Conservation (phyloP, 192 early-diverging fungal species). For the Backusella tuberculispora region DNA sequence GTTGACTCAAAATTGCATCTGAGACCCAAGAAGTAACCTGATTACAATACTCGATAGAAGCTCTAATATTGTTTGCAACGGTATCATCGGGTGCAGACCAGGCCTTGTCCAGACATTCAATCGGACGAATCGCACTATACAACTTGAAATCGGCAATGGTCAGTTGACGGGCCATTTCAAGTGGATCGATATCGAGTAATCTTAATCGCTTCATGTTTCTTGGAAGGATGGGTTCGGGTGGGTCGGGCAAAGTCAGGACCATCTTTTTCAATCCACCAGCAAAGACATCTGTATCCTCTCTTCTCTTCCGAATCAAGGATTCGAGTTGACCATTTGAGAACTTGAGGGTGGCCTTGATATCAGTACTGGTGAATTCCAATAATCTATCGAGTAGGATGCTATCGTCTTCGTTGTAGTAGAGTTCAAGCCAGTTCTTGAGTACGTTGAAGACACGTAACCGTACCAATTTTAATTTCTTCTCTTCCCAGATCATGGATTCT, state of each 20-base stretch:
- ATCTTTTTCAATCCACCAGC: conserved; percentile 61
- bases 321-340: conserved; percentile 36
- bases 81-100: conserved; percentile 73
- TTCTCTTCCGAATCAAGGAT: conserved; percentile 32
- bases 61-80: conserved; percentile 81
- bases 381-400: conserved; percentile 42
- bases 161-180: conserved; percentile 93
- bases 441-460: conserved; percentile 91
- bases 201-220: conserved; percentile 72
- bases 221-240: conserved; percentile 81
- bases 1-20: conserved; percentile 77
- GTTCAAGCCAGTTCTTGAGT: conserved; percentile 94
- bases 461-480: conserved; percentile 85
- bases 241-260: conserved; percentile 62
- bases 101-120: conserved; percentile 88
- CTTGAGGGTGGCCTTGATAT: conserved; percentile 31
- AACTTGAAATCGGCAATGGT: conserved; percentile 84
- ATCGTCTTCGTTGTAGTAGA: conserved; percentile 80
- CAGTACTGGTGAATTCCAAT: conserved; percentile 24
- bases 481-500: conserved; percentile 79
- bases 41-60: conserved; percentile 83
- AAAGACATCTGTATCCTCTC: conserved; percentile 30
- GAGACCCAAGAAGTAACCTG: conserved; percentile 88
- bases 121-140: conserved; percentile 80
- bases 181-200: conserved; percentile 85